These are phyloP conservation scores for Anthracocystis setariae DNA, from an alignment of 1,284 basidiomycete species.

Conservation along the genomic window DNA sequence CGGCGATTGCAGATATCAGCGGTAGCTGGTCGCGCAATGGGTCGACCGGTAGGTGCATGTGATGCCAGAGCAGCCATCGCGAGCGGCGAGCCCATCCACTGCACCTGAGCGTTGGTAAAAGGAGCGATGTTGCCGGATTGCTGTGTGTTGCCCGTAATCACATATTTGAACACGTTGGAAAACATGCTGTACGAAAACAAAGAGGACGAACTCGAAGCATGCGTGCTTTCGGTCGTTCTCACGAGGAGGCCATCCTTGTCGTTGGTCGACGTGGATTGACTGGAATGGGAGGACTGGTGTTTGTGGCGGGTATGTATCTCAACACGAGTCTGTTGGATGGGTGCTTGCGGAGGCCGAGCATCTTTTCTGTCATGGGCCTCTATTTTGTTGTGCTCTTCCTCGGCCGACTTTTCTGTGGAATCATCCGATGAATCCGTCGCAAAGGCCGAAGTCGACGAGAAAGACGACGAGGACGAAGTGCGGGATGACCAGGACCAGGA, in stretches of 20 bases:
- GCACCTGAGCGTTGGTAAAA: conserved; percentile 20
- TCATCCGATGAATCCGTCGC: conserved; percentile 4
- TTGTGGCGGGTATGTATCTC: too few species aligned
- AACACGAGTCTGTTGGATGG: too few species aligned
- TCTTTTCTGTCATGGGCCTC: too few species aligned
- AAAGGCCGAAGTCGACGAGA: conserved; percentile 12
- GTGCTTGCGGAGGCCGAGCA: neutral
- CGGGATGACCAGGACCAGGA: conserved; percentile 33
- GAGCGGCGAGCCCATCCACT: conserved; percentile 24
- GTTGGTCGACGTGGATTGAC: neutral
- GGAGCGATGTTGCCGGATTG: conserved; percentile 21
- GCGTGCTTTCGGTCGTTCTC: neutral
- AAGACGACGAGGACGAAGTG: conserved; percentile 20
- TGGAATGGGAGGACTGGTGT: neutral
- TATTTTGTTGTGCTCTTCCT: neutral
- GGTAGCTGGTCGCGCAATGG: conserved; percentile 27
- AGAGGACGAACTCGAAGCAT: conserved; percentile 9
- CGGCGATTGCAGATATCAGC: conserved; percentile 35
- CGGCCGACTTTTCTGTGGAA: neutral
- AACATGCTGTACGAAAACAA: conserved; percentile 21
- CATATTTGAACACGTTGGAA: conserved; percentile 26
- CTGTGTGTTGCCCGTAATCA: conserved; percentile 22
- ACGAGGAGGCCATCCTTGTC: conserved; percentile 8
- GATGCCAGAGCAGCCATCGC: neutral
- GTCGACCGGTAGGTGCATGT: conserved; percentile 8